These are phyloP conservation scores for Arabidopsis thaliana DNA, from an alignment of 345 rosid species.

Conservation along the genomic window DNA sequence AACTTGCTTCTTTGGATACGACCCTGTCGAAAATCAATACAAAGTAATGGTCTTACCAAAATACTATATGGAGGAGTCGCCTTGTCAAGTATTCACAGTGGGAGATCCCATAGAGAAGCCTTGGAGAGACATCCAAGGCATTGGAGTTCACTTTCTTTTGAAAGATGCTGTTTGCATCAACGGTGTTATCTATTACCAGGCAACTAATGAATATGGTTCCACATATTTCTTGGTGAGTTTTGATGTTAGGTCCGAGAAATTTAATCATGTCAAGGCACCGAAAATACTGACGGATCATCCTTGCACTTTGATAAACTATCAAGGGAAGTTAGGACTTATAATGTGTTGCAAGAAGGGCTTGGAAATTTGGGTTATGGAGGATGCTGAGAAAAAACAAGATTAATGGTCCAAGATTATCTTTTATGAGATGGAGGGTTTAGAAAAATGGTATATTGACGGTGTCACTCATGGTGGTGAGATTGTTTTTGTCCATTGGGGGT, in stretches of 20 bases:
- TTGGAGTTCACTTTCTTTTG: background rate
- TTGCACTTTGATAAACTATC: background rate
- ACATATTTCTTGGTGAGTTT: background rate
- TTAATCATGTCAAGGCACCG: background rate
- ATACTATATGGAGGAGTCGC: too few species aligned
- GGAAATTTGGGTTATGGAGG: slow-evolving; percentile 20
- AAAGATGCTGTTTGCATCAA: background rate
- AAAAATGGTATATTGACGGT: background rate
- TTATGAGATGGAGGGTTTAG: background rate
- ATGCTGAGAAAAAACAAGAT: background rate
- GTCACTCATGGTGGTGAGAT: background rate
- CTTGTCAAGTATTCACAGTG: slow-evolving; percentile 17
- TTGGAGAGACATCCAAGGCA: background rate
- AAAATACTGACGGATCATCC: background rate
- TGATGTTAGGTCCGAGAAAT: background rate
- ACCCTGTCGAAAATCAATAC: slow-evolving; percentile 7
- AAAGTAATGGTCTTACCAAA: background rate
- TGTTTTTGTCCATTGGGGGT: too few species aligned
- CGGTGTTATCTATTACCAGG: background rate
- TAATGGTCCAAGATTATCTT: background rate
- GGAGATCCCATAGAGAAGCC: background rate
- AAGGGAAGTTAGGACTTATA: background rate
- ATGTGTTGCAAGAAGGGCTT: background rate
- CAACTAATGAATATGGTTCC: background rate
- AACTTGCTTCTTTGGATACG: background rate